A percentile compares a stretch with the other conserved stretches of the same genome.
Conservation (phyloP, 129 eudicot species). For the Gnaphalium uliginosum region DNA sequence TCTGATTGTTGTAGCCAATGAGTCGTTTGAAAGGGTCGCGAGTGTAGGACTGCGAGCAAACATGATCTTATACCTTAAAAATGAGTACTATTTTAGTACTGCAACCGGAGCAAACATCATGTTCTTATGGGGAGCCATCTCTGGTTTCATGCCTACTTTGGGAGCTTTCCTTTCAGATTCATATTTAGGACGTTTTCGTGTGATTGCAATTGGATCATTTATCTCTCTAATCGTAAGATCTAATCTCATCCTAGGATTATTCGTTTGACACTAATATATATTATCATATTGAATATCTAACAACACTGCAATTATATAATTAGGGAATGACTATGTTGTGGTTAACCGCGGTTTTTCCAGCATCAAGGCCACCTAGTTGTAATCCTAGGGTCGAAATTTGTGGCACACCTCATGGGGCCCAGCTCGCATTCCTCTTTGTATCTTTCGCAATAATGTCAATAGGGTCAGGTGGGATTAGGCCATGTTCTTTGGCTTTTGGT, state of each 20-base stretch:
- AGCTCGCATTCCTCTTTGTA: conserved; percentile 47
- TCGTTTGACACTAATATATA: not conserved
- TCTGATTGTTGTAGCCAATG: conserved; percentile 44
- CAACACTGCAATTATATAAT: not conserved
- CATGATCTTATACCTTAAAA: conserved; percentile 59
- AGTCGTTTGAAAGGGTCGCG: conserved; percentile 64
- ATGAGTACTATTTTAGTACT: conserved; percentile 44
- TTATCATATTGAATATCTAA: not conserved
- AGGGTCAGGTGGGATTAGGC: conserved; percentile 67
- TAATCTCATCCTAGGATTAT: not conserved
- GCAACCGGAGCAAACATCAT: conserved; percentile 47
- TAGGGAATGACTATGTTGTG: conserved; percentile 52
- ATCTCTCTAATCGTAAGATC: conserved; percentile 43
- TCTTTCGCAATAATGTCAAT: conserved; percentile 58
- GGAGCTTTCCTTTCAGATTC: conserved; percentile 78
- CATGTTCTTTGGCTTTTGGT: conserved; percentile 72
- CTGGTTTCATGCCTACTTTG: conserved; percentile 60
- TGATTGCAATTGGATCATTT: conserved; percentile 47
- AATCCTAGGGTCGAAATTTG: conserved; percentile 25
- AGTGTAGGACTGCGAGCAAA: conserved; percentile 56
- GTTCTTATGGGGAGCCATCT: conserved; percentile 62
- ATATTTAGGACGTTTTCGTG: conserved; percentile 62
- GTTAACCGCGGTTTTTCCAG: conserved; percentile 54
- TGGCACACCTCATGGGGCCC: conserved; percentile 35
- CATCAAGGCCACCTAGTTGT: conserved; percentile 44